These are phyloP conservation scores for Sphagnum contortum DNA, from an alignment of 225 moss, liverwort and hornwort genomes.

Conservation along the genomic window DNA sequence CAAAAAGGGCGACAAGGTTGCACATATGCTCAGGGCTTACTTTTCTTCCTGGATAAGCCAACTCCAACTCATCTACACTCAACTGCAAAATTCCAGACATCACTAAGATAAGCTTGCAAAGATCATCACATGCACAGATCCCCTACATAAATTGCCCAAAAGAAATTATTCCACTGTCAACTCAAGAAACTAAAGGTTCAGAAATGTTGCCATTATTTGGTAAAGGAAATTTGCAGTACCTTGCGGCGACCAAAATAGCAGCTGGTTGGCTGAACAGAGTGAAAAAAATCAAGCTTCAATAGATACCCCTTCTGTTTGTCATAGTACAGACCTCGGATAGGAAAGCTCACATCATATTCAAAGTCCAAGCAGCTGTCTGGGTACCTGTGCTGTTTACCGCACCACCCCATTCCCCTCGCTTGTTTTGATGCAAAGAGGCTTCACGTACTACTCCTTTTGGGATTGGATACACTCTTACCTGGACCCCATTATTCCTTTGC, in stretches of 20 bases:
- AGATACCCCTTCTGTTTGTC: conserved; percentile 86
- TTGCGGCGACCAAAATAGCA: conserved; percentile 85
- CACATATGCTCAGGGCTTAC: conserved; percentile 74
- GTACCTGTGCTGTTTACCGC: conserved; percentile 89
- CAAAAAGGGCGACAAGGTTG: conserved; percentile 80
- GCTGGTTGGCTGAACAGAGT: conserved; percentile 85
- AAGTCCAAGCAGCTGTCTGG: conserved; percentile 78
- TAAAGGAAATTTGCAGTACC: conserved; percentile 14
- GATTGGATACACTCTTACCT: too few species aligned
- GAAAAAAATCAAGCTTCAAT: conserved; percentile 81
- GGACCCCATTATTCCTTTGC: conserved; percentile 4
- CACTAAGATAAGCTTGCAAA: too few species aligned
- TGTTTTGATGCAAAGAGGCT: too few species aligned
- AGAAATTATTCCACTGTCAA: too few species aligned
- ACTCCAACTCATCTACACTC: conserved; percentile 49
- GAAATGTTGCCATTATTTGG: neutral
- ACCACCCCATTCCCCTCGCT: conserved; percentile 10
- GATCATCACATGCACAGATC: too few species aligned
- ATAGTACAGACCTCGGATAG: conserved; percentile 86
- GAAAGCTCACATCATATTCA: conserved; percentile 59
- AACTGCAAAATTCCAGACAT: too few species aligned
- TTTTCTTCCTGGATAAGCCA: conserved; percentile 80
- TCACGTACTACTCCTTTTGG: too few species aligned
- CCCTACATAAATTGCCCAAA: too few species aligned
- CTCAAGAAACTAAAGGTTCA: neutral